These are phyloP conservation scores for Maudiozyma turicensis DNA, from an alignment of 805 yeast genomes.

Conservation along the genomic window DNA sequence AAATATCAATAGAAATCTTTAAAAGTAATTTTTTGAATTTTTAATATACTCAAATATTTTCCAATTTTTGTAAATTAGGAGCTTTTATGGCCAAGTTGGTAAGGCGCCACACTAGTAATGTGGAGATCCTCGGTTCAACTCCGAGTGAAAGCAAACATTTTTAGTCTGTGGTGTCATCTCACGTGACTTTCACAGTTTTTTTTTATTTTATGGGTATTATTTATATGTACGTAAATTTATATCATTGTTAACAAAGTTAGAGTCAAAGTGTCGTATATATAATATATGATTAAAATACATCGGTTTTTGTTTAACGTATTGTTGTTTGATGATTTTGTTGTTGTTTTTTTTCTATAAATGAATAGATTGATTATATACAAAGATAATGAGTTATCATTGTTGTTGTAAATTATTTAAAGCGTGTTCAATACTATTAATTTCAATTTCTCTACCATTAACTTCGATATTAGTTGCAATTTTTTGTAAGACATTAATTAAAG, in stretches of 20 bases:
- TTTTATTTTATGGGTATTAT: background rate
- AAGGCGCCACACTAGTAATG: constrained; percentile 88
- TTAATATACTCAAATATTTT: too few species aligned
- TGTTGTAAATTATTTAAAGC: background rate
- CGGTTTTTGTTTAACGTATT: too few species aligned
- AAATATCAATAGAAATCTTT: too few species aligned
- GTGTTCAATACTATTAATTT: background rate
- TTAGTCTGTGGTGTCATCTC: background rate
- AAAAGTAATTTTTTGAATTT: too few species aligned
- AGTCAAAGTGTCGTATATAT: too few species aligned
- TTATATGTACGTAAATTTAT: too few species aligned
- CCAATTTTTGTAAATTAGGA: background rate
- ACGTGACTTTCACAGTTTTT: background rate
- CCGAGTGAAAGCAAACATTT: constrained; percentile 52
- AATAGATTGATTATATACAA: too few species aligned
- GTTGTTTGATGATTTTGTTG: too few species aligned
- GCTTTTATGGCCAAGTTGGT: constrained; percentile 63
- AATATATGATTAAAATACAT: too few species aligned
- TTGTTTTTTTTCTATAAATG: too few species aligned
- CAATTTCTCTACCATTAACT: constrained; percentile 2
- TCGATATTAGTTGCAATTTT: constrained; percentile 1
- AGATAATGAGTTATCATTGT: background rate
- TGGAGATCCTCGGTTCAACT: constrained; percentile 76
- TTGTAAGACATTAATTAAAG: constrained; percentile 2
- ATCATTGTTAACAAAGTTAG: too few species aligned